phyloP scores from a whole-genome alignment of 768 basidiomycete genomes.

The Termitomyces sp. region DNA sequence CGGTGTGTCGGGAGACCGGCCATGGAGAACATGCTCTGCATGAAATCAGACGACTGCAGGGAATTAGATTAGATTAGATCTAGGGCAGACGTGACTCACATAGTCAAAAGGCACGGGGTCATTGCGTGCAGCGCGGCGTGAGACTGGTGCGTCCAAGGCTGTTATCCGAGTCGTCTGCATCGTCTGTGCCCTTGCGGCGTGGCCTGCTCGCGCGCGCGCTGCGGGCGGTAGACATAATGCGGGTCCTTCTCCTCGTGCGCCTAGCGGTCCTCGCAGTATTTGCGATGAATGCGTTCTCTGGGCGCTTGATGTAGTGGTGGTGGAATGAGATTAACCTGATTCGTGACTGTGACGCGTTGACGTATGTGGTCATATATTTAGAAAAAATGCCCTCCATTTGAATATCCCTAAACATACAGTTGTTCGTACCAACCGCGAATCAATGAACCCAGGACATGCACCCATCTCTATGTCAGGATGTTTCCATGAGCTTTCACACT shows the following conservation, averaged over 20 bases:
- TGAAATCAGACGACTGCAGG: conserved; percentile 43
- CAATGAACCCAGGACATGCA: too few relatives aligned
- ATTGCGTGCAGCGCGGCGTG: conserved; percentile 38
- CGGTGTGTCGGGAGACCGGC: conserved; percentile 12
- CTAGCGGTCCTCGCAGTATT: conserved; percentile 71
- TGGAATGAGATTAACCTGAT: too few relatives aligned
- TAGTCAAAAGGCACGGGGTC: conserved; percentile 41
- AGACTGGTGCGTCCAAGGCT: too few relatives aligned
- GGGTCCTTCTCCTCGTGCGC: conserved; percentile 68
- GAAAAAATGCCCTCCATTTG: too few relatives aligned
- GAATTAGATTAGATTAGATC: conserved; percentile 1
- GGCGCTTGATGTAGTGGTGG: conserved; percentile 82
- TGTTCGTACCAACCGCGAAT: too few relatives aligned
- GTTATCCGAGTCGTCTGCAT: conserved; percentile 31
- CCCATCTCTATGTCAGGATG: too few relatives aligned
- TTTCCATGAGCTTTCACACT: too few relatives aligned
- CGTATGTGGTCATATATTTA: too few relatives aligned
- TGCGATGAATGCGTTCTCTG: conserved; percentile 82
- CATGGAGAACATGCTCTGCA: conserved; percentile 42
- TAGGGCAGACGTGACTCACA: too few relatives aligned
- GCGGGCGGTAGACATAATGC: conserved; percentile 75
- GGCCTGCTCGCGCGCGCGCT: conserved; percentile 45
- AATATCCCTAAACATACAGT: too few relatives aligned
- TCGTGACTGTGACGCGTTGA: too few relatives aligned
- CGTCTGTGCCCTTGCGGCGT: conserved; percentile 10